phyloP scores from a whole-genome alignment of 352 stramenopile species.

The Globisporangium middletonii region DNA sequence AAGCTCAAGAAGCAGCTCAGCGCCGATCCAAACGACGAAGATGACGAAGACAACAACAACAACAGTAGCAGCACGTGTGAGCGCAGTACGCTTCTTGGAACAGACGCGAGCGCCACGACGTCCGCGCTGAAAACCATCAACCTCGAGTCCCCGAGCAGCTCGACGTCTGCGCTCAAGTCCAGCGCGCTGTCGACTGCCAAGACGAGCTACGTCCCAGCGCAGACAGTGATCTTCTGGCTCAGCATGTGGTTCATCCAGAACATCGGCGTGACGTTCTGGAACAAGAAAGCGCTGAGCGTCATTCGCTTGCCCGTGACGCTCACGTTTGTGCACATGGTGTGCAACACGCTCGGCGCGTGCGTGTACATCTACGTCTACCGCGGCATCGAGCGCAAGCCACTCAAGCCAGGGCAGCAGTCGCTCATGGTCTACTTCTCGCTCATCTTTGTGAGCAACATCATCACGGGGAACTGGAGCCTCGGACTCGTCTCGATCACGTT shows the following conservation, averaged over 20 bases:
- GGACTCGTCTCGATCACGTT: conserved; percentile 93
- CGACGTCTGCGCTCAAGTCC: conserved; percentile 55
- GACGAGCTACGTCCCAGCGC: conserved; percentile 61
- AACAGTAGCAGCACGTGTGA: no score
- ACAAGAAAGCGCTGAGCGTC: conserved; percentile 88
- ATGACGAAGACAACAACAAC: background rate
- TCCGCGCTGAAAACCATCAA: conserved; percentile 33
- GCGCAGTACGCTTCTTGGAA: no score
- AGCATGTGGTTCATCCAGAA: conserved; percentile 89
- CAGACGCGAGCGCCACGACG: background rate
- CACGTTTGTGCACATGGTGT: conserved; percentile 93
- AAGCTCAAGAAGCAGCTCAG: conserved; percentile 8
- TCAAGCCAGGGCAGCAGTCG: conserved; percentile 55
- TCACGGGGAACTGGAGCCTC: conserved; percentile 92
- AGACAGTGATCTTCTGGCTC: conserved; percentile 76
- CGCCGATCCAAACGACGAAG: background rate
- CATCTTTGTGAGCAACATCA: conserved; percentile 95
- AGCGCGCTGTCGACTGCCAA: conserved; percentile 33
- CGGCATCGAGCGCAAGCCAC: conserved; percentile 57
- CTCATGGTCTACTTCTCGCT: conserved; percentile 88
- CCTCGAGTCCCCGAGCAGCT: conserved; percentile 17
- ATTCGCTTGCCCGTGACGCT: conserved; percentile 72
- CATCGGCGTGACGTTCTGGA: conserved; percentile 92
- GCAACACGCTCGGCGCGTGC: conserved; percentile 86
- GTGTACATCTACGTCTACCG: conserved; percentile 72